Conservation (phyloP, 768 basidiomycete species). For the Russula vinacea region DNA sequence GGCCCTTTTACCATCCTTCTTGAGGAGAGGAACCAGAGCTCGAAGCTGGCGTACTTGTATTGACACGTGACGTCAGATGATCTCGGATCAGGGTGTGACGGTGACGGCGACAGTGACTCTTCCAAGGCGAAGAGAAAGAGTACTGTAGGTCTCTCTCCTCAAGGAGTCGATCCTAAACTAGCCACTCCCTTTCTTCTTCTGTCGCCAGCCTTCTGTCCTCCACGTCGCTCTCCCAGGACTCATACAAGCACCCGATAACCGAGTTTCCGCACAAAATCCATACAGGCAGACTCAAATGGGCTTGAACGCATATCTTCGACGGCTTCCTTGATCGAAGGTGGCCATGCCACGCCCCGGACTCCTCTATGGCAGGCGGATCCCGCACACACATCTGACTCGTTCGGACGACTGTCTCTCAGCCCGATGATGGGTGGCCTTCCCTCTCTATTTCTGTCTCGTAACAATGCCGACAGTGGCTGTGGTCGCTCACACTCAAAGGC, state of each 20-base stretch:
- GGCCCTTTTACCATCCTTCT: no score
- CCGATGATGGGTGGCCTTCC: conserved; percentile 70
- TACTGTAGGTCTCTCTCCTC: conserved; percentile 16
- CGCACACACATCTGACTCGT: conserved; percentile 45
- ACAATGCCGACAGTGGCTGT: conserved; percentile 41
- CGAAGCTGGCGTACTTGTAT: no score
- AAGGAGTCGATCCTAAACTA: no score
- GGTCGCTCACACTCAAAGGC: conserved; percentile 45
- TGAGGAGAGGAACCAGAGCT: no score
- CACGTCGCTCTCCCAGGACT: conserved; percentile 23
- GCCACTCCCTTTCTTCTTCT: conserved; percentile 30
- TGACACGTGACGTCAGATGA: no score
- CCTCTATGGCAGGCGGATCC: not conserved
- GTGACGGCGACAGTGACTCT: no score
- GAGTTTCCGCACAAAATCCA: conserved; percentile 32
- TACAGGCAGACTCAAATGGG: conserved; percentile 49
- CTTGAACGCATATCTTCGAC: conserved; percentile 46
- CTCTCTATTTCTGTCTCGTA: conserved; percentile 59
- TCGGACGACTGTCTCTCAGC: conserved; percentile 61
- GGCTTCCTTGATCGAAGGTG: conserved; percentile 24
- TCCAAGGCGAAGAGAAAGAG: not conserved
- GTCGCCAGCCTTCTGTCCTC: conserved; percentile 30
- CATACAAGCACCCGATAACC: conserved; percentile 25
- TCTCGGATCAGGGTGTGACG: no score
- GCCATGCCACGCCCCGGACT: conserved; percentile 4